Evolutionary conservation across 331 rosid genomes (phyloP).

Genomic region (Malus hybrid): DNA sequence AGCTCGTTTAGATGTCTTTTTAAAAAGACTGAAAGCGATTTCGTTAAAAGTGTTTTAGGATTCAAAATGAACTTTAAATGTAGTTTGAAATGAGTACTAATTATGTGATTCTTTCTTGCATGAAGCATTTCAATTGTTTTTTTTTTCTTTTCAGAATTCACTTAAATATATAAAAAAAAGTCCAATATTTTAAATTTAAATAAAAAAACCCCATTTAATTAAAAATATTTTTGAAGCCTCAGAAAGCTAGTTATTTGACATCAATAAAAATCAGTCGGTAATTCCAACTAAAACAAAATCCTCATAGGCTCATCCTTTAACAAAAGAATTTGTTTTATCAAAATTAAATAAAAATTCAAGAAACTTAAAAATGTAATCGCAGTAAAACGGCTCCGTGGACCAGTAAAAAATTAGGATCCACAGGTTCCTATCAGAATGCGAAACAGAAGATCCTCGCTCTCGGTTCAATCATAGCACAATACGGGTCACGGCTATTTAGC

Average conservation of each 20-base stretch:
- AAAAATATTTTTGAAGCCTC: conserved; percentile 40
- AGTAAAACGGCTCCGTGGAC: conserved; percentile 58
- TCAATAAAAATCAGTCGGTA: conserved; percentile 64
- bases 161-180: no score
- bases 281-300: conserved; percentile 54
- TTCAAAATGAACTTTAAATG: no score
- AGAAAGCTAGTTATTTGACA: conserved; percentile 54
- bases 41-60: no score
- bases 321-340: not conserved
- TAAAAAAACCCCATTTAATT: no score
- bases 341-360: not conserved
- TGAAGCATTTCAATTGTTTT: no score
- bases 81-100: no score
- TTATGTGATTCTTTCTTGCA: no score
- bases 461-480: conserved; percentile 71
- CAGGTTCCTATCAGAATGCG: conserved; percentile 74
- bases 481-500: conserved; percentile 51
- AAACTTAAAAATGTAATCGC: conserved; percentile 39
- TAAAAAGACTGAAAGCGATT: no score
- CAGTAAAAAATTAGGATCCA: conserved; percentile 10
- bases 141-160: no score
- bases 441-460: conserved; percentile 27
- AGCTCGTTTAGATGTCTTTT: no score
- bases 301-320: conserved; percentile 38
- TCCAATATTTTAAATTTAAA: no score